Evolutionary conservation across 2,329 filamentous ascomycete species (phyloP), one percentile per base, ranked within the genome.

Genomic region (Fusarium metavorans): DNA sequence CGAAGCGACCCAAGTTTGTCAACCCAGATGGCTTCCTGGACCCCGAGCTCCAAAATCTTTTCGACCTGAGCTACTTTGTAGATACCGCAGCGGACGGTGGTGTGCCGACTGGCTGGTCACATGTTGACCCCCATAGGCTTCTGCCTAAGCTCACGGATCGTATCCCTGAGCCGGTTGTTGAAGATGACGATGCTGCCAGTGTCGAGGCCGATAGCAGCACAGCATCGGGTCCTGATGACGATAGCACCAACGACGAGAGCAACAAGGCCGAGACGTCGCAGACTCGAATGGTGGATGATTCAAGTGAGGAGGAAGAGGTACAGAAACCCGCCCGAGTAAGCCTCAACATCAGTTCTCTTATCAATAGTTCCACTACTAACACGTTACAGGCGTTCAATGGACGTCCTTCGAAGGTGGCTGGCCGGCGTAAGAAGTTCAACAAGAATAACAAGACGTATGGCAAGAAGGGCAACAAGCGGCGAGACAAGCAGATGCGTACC

Each of bases 31-130:
- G 82, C 64, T 92, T 90, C 72, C 88, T 98, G 27, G 88, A 90
- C 1, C 84, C 89, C 2, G 83, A 87, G 23, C 86, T 94, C 43
- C 92, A 92, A 79, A 92, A 91, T 67, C 84, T 98, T 18, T 98
- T 98, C 80, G 90, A 93, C 16, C 84, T 98, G 74, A 91, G 91
- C 80, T 93, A 93, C 78, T 91, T 92, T 70, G 82, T 84, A 25
- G 88, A 88, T 63, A 71, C 75, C 10, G 82, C 56, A 18, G 50
- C 84, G 2, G 88, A 88, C 25, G 89, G 91, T 27, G 83, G 87
- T 23, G 86, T 97, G 13, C 92, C 94, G 0, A 92, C 90, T 5
- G 94, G 93, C 1, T 95, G 92, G 89, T 89, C 89, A 25, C 84
- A 84, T 3, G 83, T 93, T 3, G 88, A 91, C 18, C 88, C 92